A percentile compares a stretch with the other conserved stretches of the same genome.
phyloP scores from a whole-genome alignment of 2,329 filamentous ascomycete genomes.

The Cytospora schulzeri region DNA sequence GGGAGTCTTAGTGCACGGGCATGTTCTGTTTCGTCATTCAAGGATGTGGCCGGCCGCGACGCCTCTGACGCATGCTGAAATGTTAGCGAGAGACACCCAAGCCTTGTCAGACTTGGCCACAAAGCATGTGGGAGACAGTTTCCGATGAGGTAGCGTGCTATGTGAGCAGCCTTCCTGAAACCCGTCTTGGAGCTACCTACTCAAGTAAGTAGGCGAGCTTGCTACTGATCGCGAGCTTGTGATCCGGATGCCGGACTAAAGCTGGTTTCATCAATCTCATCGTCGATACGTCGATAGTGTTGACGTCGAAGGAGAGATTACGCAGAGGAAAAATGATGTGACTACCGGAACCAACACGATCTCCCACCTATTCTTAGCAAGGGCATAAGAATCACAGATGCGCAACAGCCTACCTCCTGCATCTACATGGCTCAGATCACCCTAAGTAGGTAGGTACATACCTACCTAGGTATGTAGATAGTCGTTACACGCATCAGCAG shows the following conservation, averaged over 20 bases:
- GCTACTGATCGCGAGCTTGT: constrained; percentile 6
- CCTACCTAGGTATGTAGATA: neutral
- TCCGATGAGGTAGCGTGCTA: constrained; percentile 1
- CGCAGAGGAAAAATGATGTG: neutral
- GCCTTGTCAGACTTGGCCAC: neutral
- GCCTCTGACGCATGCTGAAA: constrained; percentile 9
- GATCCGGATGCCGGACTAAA: constrained; percentile 7
- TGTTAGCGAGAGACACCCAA: constrained; percentile 13
- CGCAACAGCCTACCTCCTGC: constrained; percentile 6
- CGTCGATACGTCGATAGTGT: constrained; percentile 11
- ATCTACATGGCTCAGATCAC: constrained; percentile 1
- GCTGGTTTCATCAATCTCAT: constrained; percentile 8
- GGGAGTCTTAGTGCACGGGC: constrained; percentile 13
- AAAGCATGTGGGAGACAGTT: neutral
- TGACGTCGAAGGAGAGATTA: neutral
- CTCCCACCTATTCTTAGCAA: constrained; percentile 4
- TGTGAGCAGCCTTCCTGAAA: constrained; percentile 15
- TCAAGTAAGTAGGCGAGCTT: neutral
- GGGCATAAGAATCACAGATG: neutral
- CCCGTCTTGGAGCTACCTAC: neutral
- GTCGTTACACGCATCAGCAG: neutral
- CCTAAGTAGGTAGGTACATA: neutral
- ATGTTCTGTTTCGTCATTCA: constrained; percentile 20
- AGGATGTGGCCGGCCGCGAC: constrained; percentile 21
- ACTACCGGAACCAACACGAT: neutral